Percentiles rank a stretch among this genome's conserved stretches.
Evolutionary conservation across 495 filamentous ascomycete species (phyloP).

Genomic region (Paragyromitra xinjiangensis): DNA sequence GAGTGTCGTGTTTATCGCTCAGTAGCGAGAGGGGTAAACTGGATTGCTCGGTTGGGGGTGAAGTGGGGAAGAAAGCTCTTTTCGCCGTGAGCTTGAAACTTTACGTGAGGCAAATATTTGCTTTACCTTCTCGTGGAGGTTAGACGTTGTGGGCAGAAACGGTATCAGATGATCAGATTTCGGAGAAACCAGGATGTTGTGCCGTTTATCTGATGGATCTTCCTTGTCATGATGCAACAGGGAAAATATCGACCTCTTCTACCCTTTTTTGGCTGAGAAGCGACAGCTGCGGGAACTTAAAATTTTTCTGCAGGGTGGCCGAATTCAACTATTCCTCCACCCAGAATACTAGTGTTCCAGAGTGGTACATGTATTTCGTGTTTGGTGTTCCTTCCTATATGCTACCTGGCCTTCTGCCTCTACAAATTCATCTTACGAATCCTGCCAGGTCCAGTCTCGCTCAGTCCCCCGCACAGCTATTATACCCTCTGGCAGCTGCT

Average conservation of each 20-base stretch:
- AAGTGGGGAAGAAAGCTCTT: slow-evolving; percentile 5
- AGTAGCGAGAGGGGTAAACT: slow-evolving; percentile 5
- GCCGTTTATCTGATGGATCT: slow-evolving; percentile 38
- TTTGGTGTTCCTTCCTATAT: background rate
- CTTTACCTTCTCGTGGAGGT: background rate
- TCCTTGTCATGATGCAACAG: slow-evolving; percentile 2
- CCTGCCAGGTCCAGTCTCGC: background rate
- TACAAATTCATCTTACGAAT: background rate
- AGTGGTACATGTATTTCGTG: background rate
- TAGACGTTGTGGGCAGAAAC: slow-evolving; percentile 22
- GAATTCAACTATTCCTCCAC: background rate
- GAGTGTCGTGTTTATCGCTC: background rate
- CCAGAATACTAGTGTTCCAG: too few relatives aligned
- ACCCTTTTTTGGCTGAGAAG: background rate
- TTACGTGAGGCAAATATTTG: slow-evolving; percentile 27
- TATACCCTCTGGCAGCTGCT: background rate
- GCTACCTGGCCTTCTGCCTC: background rate
- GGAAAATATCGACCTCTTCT: background rate
- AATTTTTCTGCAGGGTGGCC: background rate
- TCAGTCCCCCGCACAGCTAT: background rate
- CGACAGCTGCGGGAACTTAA: background rate
- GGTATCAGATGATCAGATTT: slow-evolving; percentile 45
- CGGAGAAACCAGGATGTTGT: background rate
- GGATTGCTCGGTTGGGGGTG: background rate
- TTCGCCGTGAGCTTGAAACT: slow-evolving; percentile 22